Conservation (phyloP, 176 grass and related monocot genomes). For the Lolium perenne region DNA sequence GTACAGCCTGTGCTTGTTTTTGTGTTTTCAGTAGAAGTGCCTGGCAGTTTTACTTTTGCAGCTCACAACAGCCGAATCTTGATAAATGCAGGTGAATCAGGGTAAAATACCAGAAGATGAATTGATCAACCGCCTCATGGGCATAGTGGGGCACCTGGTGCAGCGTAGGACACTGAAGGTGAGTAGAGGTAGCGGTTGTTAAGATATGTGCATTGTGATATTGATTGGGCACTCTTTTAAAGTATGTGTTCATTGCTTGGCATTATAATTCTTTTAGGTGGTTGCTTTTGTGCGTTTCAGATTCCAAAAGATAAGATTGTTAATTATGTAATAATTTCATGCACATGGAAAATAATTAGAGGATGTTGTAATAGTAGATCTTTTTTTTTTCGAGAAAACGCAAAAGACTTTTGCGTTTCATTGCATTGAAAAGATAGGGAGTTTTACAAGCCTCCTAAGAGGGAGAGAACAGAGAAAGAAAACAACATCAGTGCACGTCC, state of each 20-base stretch:
- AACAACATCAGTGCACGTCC: no score
- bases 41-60: conserved; percentile 13
- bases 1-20: conserved; percentile 8
- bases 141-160: conserved; percentile 78
- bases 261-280: not conserved
- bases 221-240: conserved; percentile 13
- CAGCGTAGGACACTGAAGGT: conserved; percentile 88
- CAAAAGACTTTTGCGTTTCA: no score
- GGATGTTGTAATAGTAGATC: conserved; percentile 16
- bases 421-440: no score
- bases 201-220: conserved; percentile 15
- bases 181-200: conserved; percentile 24
- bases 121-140: conserved; percentile 75
- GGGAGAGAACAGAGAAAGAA: no score
- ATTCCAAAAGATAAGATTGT: conserved; percentile 4
- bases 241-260: not conserved
- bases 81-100: conserved; percentile 61
- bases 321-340: not conserved
- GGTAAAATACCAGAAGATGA: conserved; percentile 70
- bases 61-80: conserved; percentile 13
- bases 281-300: conserved; percentile 15
- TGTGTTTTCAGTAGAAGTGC: conserved; percentile 21
- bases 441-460: no score
- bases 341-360: conserved; percentile 8
- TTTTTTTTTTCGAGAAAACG: no score